Evolutionary conservation across 2,329 filamentous ascomycete species (phyloP), one percentile per base, ranked within the genome.

Genomic region (Lanzia echinophila): DNA sequence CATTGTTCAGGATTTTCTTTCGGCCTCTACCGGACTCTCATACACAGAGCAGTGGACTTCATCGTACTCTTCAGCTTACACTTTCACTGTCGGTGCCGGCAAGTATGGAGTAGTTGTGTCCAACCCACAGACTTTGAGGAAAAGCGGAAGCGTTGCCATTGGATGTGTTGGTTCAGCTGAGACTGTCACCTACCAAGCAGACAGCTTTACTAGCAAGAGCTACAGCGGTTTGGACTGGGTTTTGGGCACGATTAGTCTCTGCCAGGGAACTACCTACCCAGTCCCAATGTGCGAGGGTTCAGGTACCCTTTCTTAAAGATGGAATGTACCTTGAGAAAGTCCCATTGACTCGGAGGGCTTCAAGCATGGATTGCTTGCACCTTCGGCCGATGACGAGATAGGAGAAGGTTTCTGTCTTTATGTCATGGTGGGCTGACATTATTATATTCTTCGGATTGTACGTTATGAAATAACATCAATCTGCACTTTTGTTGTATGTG

Each of bases 161-260:
- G 50, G 50, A 33, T 52, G 50, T 13, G 8, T 52, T 20, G 50
- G 50, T 5, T 3, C 24, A 22, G 13, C n/a, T 13, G 17, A 20
- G n/a, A 39, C 22, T 3, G 13, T 13, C 12, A 22, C n/a, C 3
- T 52, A 52, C 13, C 33, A 39, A 39, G 42, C 42, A 6, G 42
- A 52, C 28, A 52, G 42, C 33, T 39, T 38, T 31, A 1, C 8
- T 6, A 32, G 24, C 8, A 19, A 39, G 5, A 17, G 11, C 11
- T 47, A 32, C 20, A 22, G 22, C 1, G 42, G 33, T 5, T 39
- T 47, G 13, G 19, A 12, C 17, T 52, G 50, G 50, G 42, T 52
- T 24, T 8, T 13, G 12, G 50, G 50, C 13, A 47, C 42, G 3
- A 47, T 52, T 10, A 47, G 42, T 52, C 20, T 47, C n/a, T 52